These are phyloP conservation scores for Gamsiella multidivaricata DNA, from an alignment of 192 early-diverging fungal genomes.

Conservation along the genomic window DNA sequence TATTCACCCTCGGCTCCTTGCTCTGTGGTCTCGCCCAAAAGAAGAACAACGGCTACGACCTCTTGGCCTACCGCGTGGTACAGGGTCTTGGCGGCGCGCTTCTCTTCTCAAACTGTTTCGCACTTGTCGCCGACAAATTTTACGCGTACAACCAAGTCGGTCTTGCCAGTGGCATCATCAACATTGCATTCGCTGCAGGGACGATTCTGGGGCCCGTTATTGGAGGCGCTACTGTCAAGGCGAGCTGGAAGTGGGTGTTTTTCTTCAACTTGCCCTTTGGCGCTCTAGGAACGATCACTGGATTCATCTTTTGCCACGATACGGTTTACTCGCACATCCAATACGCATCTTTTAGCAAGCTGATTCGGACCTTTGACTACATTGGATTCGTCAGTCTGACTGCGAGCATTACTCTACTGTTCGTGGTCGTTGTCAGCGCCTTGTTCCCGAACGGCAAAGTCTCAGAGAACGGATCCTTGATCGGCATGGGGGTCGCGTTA, in stretches of 20 bases:
- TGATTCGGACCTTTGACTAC: slow-evolving; percentile 45
- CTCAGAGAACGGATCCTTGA: slow-evolving; percentile 34
- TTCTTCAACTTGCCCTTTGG: slow-evolving; percentile 55
- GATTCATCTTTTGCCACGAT: slow-evolving; percentile 46
- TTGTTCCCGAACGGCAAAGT: slow-evolving; percentile 53
- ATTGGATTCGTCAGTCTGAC: slow-evolving; percentile 48
- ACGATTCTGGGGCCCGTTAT: slow-evolving; percentile 50
- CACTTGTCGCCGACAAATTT: slow-evolving; percentile 51
- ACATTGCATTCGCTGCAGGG: slow-evolving; percentile 50
- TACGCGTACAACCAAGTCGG: slow-evolving; percentile 53
- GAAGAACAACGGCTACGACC: slow-evolving; percentile 40
- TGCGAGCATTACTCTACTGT: slow-evolving; percentile 29
- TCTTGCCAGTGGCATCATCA: slow-evolving; percentile 49
- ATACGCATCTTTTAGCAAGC: slow-evolving; percentile 30
- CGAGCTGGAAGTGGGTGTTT: slow-evolving; percentile 52
- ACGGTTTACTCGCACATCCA: slow-evolving; percentile 39
- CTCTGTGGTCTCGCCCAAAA: slow-evolving; percentile 43
- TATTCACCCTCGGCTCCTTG: slow-evolving; percentile 43
- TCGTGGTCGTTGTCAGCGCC: slow-evolving; percentile 47
- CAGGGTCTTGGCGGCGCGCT: slow-evolving; percentile 50
- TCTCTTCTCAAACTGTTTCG: slow-evolving; percentile 48
- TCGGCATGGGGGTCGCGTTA: slow-evolving; percentile 49
- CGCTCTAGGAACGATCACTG: slow-evolving; percentile 35
- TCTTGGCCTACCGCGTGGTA: slow-evolving; percentile 50
- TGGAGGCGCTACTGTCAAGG: slow-evolving; percentile 43